Evolutionary conservation across 768 basidiomycete genomes (phyloP).

Genomic region (Zangia roseola): DNA sequence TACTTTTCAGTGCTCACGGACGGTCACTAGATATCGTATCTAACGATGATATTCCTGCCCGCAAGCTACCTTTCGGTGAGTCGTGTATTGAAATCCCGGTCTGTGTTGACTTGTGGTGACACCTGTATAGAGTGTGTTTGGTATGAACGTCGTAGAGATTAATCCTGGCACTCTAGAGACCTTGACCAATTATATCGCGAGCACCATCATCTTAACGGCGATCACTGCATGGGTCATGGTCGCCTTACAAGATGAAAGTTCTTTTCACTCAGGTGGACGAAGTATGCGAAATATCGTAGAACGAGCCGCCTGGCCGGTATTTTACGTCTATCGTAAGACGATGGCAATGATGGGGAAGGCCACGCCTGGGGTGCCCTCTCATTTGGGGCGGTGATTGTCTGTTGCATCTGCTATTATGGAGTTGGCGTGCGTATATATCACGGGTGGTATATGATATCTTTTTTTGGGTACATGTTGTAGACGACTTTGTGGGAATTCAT

Average conservation of each 20-base stretch:
- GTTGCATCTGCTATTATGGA: too few species aligned
- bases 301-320: conserved; percentile 23
- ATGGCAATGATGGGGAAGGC: not conserved
- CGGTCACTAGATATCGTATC: conserved; percentile 45
- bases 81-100: not conserved
- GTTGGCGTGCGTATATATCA: not conserved
- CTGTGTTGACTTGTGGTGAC: not conserved
- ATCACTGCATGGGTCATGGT: conserved; percentile 56
- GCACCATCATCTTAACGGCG: conserved; percentile 49
- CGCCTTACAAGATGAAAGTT: conserved; percentile 42
- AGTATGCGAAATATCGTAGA: not conserved
- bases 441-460: conserved; percentile 2
- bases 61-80: conserved; percentile 43
- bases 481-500: not conserved
- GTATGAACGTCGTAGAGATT: conserved; percentile 34
- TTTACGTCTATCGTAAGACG: not conserved
- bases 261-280: conserved; percentile 15
- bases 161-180: conserved; percentile 24
- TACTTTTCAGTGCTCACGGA: not conserved
- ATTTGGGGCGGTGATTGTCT: not conserved
- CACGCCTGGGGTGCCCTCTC: not conserved
- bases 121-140: conserved; percentile 31
- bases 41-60: conserved; percentile 63
- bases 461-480: not conserved
- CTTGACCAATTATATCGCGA: conserved; percentile 39